Base-by-base conservation (phyloP, 2,329 filamentous ascomycete genomes). In the Fusarium burgessii region DNA sequence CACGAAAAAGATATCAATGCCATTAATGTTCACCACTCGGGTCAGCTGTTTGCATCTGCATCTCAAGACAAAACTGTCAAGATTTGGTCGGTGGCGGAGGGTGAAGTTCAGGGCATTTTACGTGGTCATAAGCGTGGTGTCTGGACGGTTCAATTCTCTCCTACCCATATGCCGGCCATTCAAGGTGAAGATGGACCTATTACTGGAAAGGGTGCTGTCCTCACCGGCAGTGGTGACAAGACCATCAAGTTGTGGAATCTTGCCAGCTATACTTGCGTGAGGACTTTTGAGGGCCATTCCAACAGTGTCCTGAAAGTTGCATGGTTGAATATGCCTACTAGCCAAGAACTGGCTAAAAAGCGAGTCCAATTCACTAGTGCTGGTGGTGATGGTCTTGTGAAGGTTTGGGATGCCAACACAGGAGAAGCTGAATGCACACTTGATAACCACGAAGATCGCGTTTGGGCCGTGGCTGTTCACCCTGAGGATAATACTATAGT, bases 1-100 rank as follows among this genome's bases (percentile, higher is more conserved):
- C 96, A 99, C 81, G 96, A 99, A 78, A 99, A 99, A 79, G 96
- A 99, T 74, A 99, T 99, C 82, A 99, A 99, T 76, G 94, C 96
- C 5, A 88, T 99, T 54, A 94, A 97, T 71, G 87, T 96, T 14
- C 93, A 94, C 70, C 87, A 90, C 25, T 86, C 88, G 3, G 89
- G 89, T 7, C 89, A 90, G n/a, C 82, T 98, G 2, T 98, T 99
- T 77, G 97, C 95, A 6, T 98, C 96, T 2, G 95, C 96, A 33
- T 98, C 95, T 8, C 96, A 99, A 82, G 96, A 99, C 80, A 93
- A 94, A 73, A 97, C 94, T 0, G 94, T 98, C 73, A 99, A 98
- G 83, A 96, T 99, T 64, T 99, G 95, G 92, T 96, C 95, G 11
- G 87, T 92, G 10, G 91, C 95, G 72, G 93, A 96, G 78, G 95